Evolutionary conservation across 1,284 basidiomycete genomes (phyloP).

Genomic region (Neotropicomus parvogracilis): DNA sequence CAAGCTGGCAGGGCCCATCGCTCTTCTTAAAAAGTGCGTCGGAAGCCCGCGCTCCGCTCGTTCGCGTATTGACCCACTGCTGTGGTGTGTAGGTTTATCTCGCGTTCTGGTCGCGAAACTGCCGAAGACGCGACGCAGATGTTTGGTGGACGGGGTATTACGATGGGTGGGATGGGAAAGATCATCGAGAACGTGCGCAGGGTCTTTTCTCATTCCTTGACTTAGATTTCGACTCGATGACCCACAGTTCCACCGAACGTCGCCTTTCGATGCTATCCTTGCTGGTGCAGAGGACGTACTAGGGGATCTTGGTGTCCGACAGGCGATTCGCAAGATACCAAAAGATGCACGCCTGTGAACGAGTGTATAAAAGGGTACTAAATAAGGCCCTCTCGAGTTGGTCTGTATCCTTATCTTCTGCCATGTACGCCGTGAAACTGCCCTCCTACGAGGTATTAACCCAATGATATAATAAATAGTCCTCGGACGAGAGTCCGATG

Average conservation of each 20-base stretch:
- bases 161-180: slow-evolving; percentile 63
- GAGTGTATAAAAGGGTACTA: neutral
- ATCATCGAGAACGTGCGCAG: slow-evolving; percentile 54
- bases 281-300: slow-evolving; percentile 66
- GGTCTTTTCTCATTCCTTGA: too few relatives aligned
- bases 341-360: slow-evolving; percentile 44
- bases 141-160: slow-evolving; percentile 62
- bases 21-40: slow-evolving; percentile 64
- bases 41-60: neutral
- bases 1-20: slow-evolving; percentile 72
- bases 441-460: neutral
- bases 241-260: slow-evolving; percentile 38
- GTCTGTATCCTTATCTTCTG: neutral
- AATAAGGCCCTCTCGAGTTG: neutral
- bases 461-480: too few relatives aligned
- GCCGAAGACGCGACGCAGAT: slow-evolving; percentile 67
- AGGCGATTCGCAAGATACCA: slow-evolving; percentile 66
- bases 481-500: neutral
- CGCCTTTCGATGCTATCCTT: slow-evolving; percentile 45
- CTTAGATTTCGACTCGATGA: neutral
- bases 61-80: neutral
- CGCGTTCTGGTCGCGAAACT: slow-evolving; percentile 64
- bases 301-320: slow-evolving; percentile 63
- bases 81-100: slow-evolving; percentile 51
- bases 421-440: slow-evolving; percentile 8